Evolutionary conservation across 2,329 filamentous ascomycete genomes (phyloP).

Genomic region (Elsinoe australis): DNA sequence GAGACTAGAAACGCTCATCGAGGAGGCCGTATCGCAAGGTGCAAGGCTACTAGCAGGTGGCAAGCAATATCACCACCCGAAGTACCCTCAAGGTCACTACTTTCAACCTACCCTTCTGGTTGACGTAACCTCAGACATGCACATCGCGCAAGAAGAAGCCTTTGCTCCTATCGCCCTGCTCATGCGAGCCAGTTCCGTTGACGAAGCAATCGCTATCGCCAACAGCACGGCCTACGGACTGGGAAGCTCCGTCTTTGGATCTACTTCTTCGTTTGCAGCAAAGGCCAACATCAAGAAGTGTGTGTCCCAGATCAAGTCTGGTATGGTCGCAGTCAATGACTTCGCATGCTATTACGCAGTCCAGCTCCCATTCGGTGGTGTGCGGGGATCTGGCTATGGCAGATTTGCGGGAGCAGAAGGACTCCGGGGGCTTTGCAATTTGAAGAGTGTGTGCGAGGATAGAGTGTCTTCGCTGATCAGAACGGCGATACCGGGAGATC

Average conservation of each 20-base stretch:
- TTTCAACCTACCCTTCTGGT: slow-evolving; percentile 84
- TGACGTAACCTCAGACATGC: slow-evolving; percentile 81
- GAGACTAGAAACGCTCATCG: slow-evolving; percentile 67
- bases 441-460: slow-evolving; percentile 80
- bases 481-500: slow-evolving; percentile 70
- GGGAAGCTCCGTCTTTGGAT: slow-evolving; percentile 80
- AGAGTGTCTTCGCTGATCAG: slow-evolving; percentile 49
- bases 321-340: slow-evolving; percentile 94
- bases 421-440: slow-evolving; percentile 72
- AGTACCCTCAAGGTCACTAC: slow-evolving; percentile 74
- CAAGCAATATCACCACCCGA: slow-evolving; percentile 60
- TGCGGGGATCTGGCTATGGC: slow-evolving; percentile 81
- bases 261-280: slow-evolving; percentile 36
- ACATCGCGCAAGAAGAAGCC: slow-evolving; percentile 80
- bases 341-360: slow-evolving; percentile 91
- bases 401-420: slow-evolving; percentile 89
- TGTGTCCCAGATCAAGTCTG: slow-evolving; percentile 62
- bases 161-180: slow-evolving; percentile 87
- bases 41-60: slow-evolving; percentile 78
- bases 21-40: slow-evolving; percentile 67
- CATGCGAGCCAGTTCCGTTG: slow-evolving; percentile 62
- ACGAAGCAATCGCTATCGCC: slow-evolving; percentile 65
- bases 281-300: slow-evolving; percentile 56
- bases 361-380: slow-evolving; percentile 87
- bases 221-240: slow-evolving; percentile 82